Evolutionary conservation across 352 stramenopile genomes (phyloP).

Genomic region (Pythium aquatile): DNA sequence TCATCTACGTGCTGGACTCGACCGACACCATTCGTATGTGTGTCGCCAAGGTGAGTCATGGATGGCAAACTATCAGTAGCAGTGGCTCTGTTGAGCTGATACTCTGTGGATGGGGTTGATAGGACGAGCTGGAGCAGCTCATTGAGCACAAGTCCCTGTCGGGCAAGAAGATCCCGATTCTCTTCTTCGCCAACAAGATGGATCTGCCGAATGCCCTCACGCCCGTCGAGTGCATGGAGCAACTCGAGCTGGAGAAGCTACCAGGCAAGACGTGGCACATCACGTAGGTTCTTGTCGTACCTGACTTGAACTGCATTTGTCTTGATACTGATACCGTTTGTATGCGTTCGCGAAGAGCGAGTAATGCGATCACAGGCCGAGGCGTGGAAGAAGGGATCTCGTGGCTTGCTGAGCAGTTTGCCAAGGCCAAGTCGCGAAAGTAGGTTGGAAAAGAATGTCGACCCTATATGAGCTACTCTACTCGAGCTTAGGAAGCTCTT

Average conservation of each 20-base stretch:
- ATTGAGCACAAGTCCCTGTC: conserved; percentile 77
- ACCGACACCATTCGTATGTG: conserved; percentile 87
- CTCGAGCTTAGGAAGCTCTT: no score
- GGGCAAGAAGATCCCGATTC: conserved; percentile 70
- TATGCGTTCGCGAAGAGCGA: conserved; percentile 39
- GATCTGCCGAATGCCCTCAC: conserved; percentile 67
- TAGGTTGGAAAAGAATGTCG: conserved; percentile 11
- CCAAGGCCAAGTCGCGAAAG: conserved; percentile 59
- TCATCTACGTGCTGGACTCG: conserved; percentile 90
- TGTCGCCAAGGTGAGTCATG: conserved; percentile 49
- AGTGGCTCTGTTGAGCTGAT: not conserved
- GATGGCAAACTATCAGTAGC: no score
- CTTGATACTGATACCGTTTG: not conserved
- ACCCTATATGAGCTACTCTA: not conserved
- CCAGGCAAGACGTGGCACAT: conserved; percentile 84
- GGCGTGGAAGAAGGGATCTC: conserved; percentile 80
- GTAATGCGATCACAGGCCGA: conserved; percentile 76
- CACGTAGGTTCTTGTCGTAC: conserved; percentile 40
- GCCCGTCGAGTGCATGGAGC: conserved; percentile 79
- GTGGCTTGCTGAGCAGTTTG: conserved; percentile 80
- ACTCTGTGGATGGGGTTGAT: not conserved
- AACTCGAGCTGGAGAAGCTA: conserved; percentile 77
- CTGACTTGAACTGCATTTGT: not conserved
- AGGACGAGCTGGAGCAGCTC: conserved; percentile 85
- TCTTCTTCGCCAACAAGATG: conserved; percentile 91